Evolutionary conservation across 1,284 basidiomycete species (phyloP), one percentile per base, ranked within the genome.

Genomic region (Ustilago vetiveriae): DNA sequence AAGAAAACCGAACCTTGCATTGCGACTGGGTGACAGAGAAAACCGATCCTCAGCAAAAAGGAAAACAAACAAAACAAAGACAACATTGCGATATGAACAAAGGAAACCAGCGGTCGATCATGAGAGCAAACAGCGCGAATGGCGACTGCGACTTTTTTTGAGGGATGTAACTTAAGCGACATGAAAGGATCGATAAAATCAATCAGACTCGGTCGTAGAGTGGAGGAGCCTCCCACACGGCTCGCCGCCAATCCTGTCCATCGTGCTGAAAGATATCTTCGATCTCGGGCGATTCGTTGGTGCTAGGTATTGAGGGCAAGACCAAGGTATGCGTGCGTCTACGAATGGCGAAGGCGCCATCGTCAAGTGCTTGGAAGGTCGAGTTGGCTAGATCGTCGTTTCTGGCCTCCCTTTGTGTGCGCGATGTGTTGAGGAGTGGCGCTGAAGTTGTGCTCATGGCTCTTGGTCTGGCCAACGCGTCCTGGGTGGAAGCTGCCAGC

Each of bases 221-320:
- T 3, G 69, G 69, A 26, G 69, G 65, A 16, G 58, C 59, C 51
- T 72, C 69, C 59, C 64, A 72, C 4, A 59, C 60, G 2, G 59
- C 48, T n/a, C 69, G 43, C 29, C 64, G 49, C 69, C 69, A 72
- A 54, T 72, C 69, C 48, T 59, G 17, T 4, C 69, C 69, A 24
- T 72, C 69, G 56, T 72, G 50, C 38, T 67, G 57, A 21, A 72
- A 51, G 38, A 72, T 59, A 29, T 72, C 69, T 14, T 67, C 38
- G 38, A 71, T 60, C n/a, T 65, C 62, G 33, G 62, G 47, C 35
- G 55, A 23, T 16, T 63, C 60, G 24, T 48, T 49, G 32, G 27
- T 50, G 52, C 54, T 52, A 11, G 60, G 44, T 36, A 55, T 60
- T 9, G 47, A 44, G 0, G 47, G 52, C 21, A 58, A 38, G 2